These are phyloP conservation scores for Coemansia sp. DNA, from an alignment of 192 early-diverging fungal genomes.

Conservation along the genomic window DNA sequence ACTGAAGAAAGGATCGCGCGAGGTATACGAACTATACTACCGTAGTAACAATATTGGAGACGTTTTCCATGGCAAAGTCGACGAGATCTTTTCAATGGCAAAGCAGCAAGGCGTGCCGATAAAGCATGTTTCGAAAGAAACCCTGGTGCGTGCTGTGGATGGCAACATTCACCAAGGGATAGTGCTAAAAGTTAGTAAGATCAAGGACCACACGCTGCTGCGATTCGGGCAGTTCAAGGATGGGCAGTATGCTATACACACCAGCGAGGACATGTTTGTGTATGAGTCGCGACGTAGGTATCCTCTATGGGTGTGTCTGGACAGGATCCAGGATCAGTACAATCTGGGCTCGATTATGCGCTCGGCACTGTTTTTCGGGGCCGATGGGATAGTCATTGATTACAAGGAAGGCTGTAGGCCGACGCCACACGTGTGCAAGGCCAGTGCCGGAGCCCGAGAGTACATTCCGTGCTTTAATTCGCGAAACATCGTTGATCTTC, in stretches of 20 bases:
- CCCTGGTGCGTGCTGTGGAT: neutral
- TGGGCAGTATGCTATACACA: constrained; percentile 17
- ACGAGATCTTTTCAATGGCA: constrained; percentile 11
- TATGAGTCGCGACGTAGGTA: constrained; percentile 23
- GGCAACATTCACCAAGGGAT: constrained; percentile 35
- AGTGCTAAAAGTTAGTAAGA: constrained; percentile 11
- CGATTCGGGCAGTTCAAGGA: constrained; percentile 10
- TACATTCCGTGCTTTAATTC: constrained; percentile 19
- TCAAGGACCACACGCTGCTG: neutral
- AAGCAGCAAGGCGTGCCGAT: constrained; percentile 14
- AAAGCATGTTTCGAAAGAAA: neutral
- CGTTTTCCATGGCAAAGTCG: constrained; percentile 3
- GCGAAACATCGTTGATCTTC: neutral
- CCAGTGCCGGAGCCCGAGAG: constrained; percentile 47
- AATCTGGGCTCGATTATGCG: constrained; percentile 50
- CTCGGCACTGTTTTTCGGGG: constrained; percentile 53
- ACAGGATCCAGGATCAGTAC: constrained; percentile 36
- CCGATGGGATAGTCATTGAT: constrained; percentile 29
- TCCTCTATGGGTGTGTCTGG: constrained; percentile 37
- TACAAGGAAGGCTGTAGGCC: constrained; percentile 10
- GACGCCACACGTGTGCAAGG: constrained; percentile 34
- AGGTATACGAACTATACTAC: constrained; percentile 16
- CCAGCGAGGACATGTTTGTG: neutral
- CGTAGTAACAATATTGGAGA: constrained; percentile 23
- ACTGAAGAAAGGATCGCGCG: constrained; percentile 25